These are phyloP conservation scores for Cryphonectria parasitica DNA, from an alignment of 2,329 filamentous ascomycete genomes.

Conservation along the genomic window DNA sequence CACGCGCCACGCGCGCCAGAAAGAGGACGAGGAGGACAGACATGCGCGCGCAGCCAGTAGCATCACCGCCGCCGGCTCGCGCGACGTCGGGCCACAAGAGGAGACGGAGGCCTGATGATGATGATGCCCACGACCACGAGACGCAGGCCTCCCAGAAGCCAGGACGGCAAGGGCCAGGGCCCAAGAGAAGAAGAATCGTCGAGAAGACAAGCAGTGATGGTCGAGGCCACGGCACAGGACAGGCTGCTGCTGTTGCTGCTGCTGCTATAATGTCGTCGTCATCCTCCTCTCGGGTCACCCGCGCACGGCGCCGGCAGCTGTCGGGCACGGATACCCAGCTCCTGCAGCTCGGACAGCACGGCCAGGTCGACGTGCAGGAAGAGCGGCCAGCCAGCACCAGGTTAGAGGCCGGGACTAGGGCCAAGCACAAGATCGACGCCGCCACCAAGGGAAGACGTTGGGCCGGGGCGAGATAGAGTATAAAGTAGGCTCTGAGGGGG, in stretches of 20 bases:
- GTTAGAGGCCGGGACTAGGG: too few species aligned
- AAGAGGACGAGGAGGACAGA: slow-evolving; percentile 15
- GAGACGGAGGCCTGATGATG: background rate
- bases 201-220: background rate
- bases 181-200: slow-evolving; percentile 4
- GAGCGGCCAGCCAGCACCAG: too few species aligned
- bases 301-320: background rate
- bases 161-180: background rate
- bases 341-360: background rate
- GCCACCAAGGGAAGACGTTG: too few species aligned
- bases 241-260: too few species aligned
- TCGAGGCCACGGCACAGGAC: background rate
- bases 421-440: too few species aligned
- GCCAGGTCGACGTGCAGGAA: background rate
- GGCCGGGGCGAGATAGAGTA: too few species aligned
- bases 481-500: too few species aligned
- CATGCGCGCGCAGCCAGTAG: background rate
- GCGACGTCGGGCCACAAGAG: background rate
- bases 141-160: background rate
- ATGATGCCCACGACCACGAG: background rate
- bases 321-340: background rate
- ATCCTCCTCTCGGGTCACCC: background rate
- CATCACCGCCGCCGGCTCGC: background rate
- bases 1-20: too few species aligned
- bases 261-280: background rate